phyloP scores from a whole-genome alignment of 768 basidiomycete species.

The Galerina marginata region DNA sequence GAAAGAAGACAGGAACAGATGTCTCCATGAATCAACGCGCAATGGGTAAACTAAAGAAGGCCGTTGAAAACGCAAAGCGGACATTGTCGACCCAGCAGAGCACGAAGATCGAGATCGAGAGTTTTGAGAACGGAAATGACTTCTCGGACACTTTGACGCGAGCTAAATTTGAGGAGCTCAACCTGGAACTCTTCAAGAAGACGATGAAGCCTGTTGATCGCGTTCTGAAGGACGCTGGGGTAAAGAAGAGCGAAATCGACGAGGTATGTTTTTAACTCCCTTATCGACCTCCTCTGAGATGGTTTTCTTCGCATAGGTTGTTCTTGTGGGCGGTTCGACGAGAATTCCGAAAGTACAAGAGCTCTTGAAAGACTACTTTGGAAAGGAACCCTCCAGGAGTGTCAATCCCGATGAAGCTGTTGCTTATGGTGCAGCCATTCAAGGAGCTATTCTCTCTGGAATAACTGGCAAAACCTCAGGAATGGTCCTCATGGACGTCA shows the following conservation, averaged over 20 bases:
- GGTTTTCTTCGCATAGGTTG: slow-evolving; percentile 35
- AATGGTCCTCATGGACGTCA: slow-evolving; percentile 60
- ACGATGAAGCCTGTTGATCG: slow-evolving; percentile 88
- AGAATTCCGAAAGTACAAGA: slow-evolving; percentile 75
- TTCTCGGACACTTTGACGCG: slow-evolving; percentile 80
- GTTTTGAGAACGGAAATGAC: slow-evolving; percentile 76
- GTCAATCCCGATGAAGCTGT: slow-evolving; percentile 81
- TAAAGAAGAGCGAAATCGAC: slow-evolving; percentile 80
- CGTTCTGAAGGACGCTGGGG: slow-evolving; percentile 79
- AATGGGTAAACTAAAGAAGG: slow-evolving; percentile 73
- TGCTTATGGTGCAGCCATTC: slow-evolving; percentile 75
- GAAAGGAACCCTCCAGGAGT: slow-evolving; percentile 65
- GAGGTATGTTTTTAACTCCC: slow-evolving; percentile 45
- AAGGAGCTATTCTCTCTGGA: slow-evolving; percentile 69
- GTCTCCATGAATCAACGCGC: slow-evolving; percentile 65
- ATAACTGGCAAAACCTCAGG: slow-evolving; percentile 56
- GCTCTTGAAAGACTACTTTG: slow-evolving; percentile 69
- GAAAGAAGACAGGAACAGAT: slow-evolving; percentile 69
- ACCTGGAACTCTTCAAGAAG: slow-evolving; percentile 82
- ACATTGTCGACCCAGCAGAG: slow-evolving; percentile 56
- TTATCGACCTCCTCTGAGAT: neutral
- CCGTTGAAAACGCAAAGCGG: slow-evolving; percentile 77
- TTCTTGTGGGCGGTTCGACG: slow-evolving; percentile 67
- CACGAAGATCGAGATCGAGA: slow-evolving; percentile 68
- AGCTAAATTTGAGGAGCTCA: slow-evolving; percentile 87